These are phyloP conservation scores for Microsporum ferrugineum DNA, from an alignment of 2,329 filamentous ascomycete species.

Conservation along the genomic window DNA sequence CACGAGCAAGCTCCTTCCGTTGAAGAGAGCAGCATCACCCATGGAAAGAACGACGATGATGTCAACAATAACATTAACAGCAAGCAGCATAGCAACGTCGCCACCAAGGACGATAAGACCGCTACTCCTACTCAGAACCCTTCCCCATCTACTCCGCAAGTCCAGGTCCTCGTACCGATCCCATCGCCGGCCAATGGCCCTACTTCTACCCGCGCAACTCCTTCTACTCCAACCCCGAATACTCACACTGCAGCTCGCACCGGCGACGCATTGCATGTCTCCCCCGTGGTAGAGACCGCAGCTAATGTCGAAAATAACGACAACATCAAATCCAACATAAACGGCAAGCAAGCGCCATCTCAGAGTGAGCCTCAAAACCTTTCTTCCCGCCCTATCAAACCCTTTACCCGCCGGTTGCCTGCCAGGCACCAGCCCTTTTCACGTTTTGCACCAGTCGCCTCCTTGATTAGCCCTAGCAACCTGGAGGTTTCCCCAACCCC, in stretches of 20 bases:
- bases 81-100: neutral
- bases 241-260: neutral
- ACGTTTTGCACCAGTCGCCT: neutral
- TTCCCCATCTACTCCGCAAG: neutral
- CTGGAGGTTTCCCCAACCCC: neutral
- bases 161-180: neutral
- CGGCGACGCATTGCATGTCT: neutral
- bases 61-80: neutral
- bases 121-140: neutral
- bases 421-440: neutral
- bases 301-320: conserved; percentile 1
- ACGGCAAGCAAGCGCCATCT: neutral
- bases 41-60: neutral
- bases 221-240: neutral
- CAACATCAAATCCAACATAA: neutral
- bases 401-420: neutral
- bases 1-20: neutral
- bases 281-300: neutral
- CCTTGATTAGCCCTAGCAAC: conserved; percentile 3
- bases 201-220: neutral
- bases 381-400: neutral
- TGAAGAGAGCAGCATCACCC: neutral
- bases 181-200: neutral
- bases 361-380: conserved; percentile 5
- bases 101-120: neutral